Base-by-base conservation (phyloP, 257 asterid genomes). In the Thymus quinquecostatus region DNA sequence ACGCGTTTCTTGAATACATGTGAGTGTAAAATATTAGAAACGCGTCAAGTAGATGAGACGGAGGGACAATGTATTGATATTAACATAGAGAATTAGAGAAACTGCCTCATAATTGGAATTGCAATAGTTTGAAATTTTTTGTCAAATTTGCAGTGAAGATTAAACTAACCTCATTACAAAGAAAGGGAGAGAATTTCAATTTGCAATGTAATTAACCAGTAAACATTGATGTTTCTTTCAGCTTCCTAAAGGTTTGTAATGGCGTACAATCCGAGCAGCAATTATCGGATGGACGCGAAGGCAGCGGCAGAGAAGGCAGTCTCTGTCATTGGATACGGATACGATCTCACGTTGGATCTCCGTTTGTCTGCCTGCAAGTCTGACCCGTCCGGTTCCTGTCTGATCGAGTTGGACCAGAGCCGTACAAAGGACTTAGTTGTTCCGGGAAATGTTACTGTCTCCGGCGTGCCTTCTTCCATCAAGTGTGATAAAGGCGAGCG, bases 401-500 rank as follows among this genome's bases (percentile, higher is more conserved):
- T 94, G 73, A 80, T 94, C 43, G 91, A 89, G 69, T 60, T 94
- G 73, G 88, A 91, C 79, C 80, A 82, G 75, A 60, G 75, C 66
- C 62, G 79, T 1, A 87, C 76, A 5, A 83, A 87, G 85, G 93
- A 89, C 64, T 58, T 94, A 74, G 64, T 77, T 49, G 84, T 94
- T 30, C 97, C 99, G 0, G 97, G 97, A 1, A 94, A 89, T 62
- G 91, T 85, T 59, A 87, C 85, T 75, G 90, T 94, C 28, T 69
- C 85, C 0, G 68, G 75, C 48, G 97, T 89, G 0, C 79, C 91
- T 1, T 68, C 85, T 45, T 80, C 97, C 5, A 88, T 94, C 75
- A 94, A 89, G 90, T 94, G 99, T 69, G 99, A 88, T 71, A 94
- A 94, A 83, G 99, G 99, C 61, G 99, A 94, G 85, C 86, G 97